Evolutionary conservation across 306 rosid species (phyloP).

Genomic region (Phaseolus lunatus): DNA sequence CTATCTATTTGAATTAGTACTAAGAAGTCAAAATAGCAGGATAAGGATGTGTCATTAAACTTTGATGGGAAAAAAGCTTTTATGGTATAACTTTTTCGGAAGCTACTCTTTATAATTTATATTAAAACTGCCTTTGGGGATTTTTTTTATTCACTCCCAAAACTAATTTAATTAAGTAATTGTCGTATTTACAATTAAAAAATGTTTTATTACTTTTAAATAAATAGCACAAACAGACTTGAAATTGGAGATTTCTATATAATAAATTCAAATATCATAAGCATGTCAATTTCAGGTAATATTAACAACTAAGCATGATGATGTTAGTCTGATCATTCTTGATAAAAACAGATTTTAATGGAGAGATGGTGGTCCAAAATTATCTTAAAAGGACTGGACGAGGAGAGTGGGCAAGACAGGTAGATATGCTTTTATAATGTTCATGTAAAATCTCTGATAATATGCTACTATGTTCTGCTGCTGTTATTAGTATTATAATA

Average conservation of each 20-base stretch:
- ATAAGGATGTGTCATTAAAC: constrained; percentile 8
- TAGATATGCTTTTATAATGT: constrained; percentile 48
- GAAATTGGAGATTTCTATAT: neutral
- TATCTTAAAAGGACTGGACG: constrained; percentile 84
- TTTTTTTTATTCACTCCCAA: neutral
- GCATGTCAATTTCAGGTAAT: constrained; percentile 22
- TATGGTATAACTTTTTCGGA: neutral
- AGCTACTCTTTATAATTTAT: neutral
- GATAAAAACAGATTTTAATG: constrained; percentile 87
- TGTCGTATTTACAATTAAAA: neutral
- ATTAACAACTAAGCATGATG: constrained; percentile 5
- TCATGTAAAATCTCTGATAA: constrained; percentile 24
- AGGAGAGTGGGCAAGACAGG: constrained; percentile 91
- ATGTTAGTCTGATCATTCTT: constrained; percentile 36
- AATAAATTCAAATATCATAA: constrained; percentile 1
- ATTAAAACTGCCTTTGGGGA: constrained; percentile 7
- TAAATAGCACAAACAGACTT: neutral
- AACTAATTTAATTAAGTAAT: neutral
- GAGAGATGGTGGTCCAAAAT: constrained; percentile 85
- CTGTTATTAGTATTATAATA: no score
- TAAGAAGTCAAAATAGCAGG: constrained; percentile 11
- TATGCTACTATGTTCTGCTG: constrained; percentile 11
- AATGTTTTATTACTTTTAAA: neutral
- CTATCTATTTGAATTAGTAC: constrained; percentile 3
- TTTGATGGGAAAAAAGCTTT: neutral